Base-by-base conservation (phyloP, 2,329 filamentous ascomycete species). In the Chrysoporthe austroafricana region DNA sequence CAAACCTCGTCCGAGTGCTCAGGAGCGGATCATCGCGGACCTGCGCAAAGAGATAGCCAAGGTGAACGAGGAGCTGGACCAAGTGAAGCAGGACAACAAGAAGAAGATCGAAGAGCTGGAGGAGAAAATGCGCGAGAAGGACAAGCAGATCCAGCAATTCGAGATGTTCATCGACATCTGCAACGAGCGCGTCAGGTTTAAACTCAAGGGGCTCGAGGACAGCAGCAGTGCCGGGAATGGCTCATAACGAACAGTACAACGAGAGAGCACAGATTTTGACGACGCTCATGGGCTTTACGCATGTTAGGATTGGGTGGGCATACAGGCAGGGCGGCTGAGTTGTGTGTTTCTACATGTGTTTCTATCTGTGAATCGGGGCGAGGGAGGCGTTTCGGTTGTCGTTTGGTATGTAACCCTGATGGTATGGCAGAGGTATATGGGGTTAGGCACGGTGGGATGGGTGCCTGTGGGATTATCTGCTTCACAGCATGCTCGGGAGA, bases 111-210 rank as follows among this genome's bases (percentile, higher is more conserved):
- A 86, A 18, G 82, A 83, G 0, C 77, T 90, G 66, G 86, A 87
- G 72, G 80, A 83, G 66, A 83, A 88, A 73, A 76, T 94, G 18
- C 84, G 83, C 52, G 86, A 90, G 68, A 90, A 90, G 76, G 86
- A 89, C 69, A 83, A 84, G 73, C 83, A 85, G 68, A 90, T 90
- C 66, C 77, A 83, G 69, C 88, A 85, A 74, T 90, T 90, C 72
- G 88, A 90, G 77, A 88, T 88, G 84, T 90, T 90, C 64, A 90
- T 90, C 73, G 88, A 90, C 76, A 89, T 90, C 65, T 90, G 88
- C 75, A 90, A 90, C 72, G 83, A 89, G 74, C 80, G 88, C 62
- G 88, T 90, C 70, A 90, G 90, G 81, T 81, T 89, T 64, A 81
- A 84, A 70, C 79, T 90, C 16, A 76, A 75, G 56, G 73, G 70